Evolutionary conservation across 2,329 filamentous ascomycete genomes (phyloP), one percentile per base, ranked within the genome.

Genomic region (Pseudogymnoascus verrucosus): DNA sequence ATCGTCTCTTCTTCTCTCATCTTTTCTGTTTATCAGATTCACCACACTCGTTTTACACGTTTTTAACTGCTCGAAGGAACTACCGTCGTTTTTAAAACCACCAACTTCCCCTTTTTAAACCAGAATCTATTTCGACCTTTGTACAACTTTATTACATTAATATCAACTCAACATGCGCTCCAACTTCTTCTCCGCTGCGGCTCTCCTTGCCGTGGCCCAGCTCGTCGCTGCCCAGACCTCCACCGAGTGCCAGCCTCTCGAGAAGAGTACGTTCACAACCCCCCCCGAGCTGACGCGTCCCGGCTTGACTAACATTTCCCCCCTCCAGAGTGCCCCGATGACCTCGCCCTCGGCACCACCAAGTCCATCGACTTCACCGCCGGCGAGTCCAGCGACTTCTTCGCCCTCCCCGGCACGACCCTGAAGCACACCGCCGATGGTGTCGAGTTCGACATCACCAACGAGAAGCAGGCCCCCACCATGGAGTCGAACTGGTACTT

Each of bases 381-480:
- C 28, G 78, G 76, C 44, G 71, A 71, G 42, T 72, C 76, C 67
- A 74, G 70, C 64, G 80, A 83, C 68, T 90, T 89, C 75, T 83
- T 79, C 0, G 76, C 82, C 8, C 83, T 83, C 54, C 74, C 74
- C 64, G 78, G 82, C 61, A 79, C 76, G 4, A 72, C 71, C 23
- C 75, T 78, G 65, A 71, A 73, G 64, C 74, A 78, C 65, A 70
- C 65, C 34, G 60, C 73, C 7, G 73, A 77, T 19, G 82, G 81
- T 23, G 80, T 78, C 51, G 74, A 78, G n/a, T 82, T 84, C 71
- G 77, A 72, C 40, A 79, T 84, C 67, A 72, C 71, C 54, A 78
- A 78, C 66, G 74, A 75, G 34, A 76, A 75, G 12, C 76, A 83
- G 65, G 79, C 81, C 1, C 82, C 82, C 23, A 77, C 77, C 47